Evolutionary conservation across 345 rosid genomes (phyloP), one percentile per base, ranked within the genome.

Genomic region (Lenwebbia sp.): DNA sequence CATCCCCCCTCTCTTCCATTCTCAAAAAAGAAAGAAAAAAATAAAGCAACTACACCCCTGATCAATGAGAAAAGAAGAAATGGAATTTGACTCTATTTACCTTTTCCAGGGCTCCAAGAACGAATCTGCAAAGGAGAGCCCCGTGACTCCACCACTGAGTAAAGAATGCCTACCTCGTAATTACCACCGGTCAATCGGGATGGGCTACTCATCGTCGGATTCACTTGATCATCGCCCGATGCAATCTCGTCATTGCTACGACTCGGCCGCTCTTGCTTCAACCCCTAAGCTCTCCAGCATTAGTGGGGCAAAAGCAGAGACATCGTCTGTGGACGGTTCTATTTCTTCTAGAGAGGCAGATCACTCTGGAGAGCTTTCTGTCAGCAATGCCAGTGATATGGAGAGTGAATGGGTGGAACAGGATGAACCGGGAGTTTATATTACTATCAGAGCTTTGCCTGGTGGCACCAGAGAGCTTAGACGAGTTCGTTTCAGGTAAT

Each of bases 361-460:
- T 88, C 95, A 54, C 82, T 94, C 98, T 4, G 96, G 92, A 58
- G 98, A 95, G 89, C 92, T 95, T 83, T 97, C 99, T 28, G 58
- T 96, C 70, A 94, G 99, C 83, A 95, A 95, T 93, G 98, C 99
- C 10, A 97, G 99, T 85, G 99, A 97, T 82, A 85, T 88, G 87
- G 99, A 97, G 84, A 90, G 95, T 10, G 99, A 97, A 90, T 96
- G 99, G 99, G 95, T 96, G 13, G 99, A 95, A 87, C 98, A 95
- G 90, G 99, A 96, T 82, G 98, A 96, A 90, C 95, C 95, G 0
- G 99, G 99, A 54, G 96, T 96, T n/a, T 96, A 96, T 88, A 94
- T 96, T 87, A 96, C 98, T 17, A 93, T 96, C 87, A 91, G 95
- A 92, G 94, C 91, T 70, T 89, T 94, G 78, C 96, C 95, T 25